Conservation (phyloP, 2,329 filamentous ascomycete species). For the Periconia macrospinosa region DNA sequence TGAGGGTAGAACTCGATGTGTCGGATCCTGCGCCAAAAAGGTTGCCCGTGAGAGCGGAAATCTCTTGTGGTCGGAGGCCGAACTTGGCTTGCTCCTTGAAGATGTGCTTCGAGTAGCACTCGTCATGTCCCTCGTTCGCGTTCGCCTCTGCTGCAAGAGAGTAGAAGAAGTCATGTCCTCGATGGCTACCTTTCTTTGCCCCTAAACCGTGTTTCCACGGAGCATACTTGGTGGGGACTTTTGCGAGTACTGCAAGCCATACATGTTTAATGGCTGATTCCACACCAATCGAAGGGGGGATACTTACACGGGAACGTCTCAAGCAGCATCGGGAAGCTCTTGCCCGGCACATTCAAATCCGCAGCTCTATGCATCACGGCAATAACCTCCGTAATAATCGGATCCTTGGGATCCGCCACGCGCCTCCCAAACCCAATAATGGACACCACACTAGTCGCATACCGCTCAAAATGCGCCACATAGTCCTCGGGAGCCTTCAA, state of each 20-base stretch:
- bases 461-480: slow-evolving; percentile 58
- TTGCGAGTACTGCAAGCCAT: slow-evolving; percentile 21
- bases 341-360: slow-evolving; percentile 53
- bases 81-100: slow-evolving; percentile 43
- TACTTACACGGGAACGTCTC: slow-evolving; percentile 54
- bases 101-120: slow-evolving; percentile 43
- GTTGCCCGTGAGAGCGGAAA: slow-evolving; percentile 35
- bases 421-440: slow-evolving; percentile 61
- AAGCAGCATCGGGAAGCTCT: slow-evolving; percentile 61
- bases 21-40: slow-evolving; percentile 39
- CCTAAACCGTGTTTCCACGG: slow-evolving; percentile 42
- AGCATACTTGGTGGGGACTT: slow-evolving; percentile 27
- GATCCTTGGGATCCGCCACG: slow-evolving; percentile 54
- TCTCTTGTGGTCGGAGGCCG: slow-evolving; percentile 30
- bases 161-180: slow-evolving; percentile 40
- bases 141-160: slow-evolving; percentile 35
- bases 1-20: slow-evolving; percentile 37
- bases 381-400: slow-evolving; percentile 63
- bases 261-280: neutral
- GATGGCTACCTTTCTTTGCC: slow-evolving; percentile 23
- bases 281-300: no score
- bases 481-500: slow-evolving; percentile 50
- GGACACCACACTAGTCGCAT: slow-evolving; percentile 57
- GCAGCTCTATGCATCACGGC: slow-evolving; percentile 61
- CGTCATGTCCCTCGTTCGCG: slow-evolving; percentile 31